phyloP scores from a whole-genome alignment of 805 yeast species.

The Sugiyamaella smithiae region DNA sequence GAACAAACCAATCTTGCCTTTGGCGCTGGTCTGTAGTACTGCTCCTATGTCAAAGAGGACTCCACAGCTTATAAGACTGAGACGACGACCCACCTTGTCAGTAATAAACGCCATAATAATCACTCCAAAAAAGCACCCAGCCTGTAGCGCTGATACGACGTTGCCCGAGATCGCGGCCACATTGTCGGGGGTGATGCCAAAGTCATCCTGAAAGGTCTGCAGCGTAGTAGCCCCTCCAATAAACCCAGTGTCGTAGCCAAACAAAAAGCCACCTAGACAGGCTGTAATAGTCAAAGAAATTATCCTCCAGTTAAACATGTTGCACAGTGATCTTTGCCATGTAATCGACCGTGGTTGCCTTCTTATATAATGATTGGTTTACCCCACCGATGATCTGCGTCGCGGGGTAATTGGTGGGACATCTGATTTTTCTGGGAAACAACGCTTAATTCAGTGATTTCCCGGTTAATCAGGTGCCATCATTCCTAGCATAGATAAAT shows the following conservation, averaged over 20 bases:
- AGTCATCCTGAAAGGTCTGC: conserved; percentile 57
- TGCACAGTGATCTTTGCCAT: no score
- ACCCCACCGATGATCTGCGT: no score
- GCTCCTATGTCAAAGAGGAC: conserved; percentile 69
- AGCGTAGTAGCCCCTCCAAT: conserved; percentile 70
- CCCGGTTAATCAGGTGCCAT: no score
- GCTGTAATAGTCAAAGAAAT: conserved; percentile 8
- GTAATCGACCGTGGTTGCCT: no score
- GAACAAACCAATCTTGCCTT: conserved; percentile 44
- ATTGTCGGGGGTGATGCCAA: conserved; percentile 43
- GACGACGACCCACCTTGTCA: conserved; percentile 70
- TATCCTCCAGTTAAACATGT: conserved; percentile 8
- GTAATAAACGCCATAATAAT: conserved; percentile 51
- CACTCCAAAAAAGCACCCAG: conserved; percentile 74
- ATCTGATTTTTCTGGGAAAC: no score
- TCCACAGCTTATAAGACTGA: conserved; percentile 60
- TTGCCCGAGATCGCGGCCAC: conserved; percentile 60
- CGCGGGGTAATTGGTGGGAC: no score
- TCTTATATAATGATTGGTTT: no score
- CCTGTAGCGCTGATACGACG: conserved; percentile 71
- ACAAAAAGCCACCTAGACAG: conserved; percentile 13
- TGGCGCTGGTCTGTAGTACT: conserved; percentile 59
- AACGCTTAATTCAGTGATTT: no score
- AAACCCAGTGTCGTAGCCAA: conserved; percentile 15
- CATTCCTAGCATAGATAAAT: no score